phyloP scores from a whole-genome alignment of 1,284 basidiomycete genomes.

The Ceraceosorus guamensis region DNA sequence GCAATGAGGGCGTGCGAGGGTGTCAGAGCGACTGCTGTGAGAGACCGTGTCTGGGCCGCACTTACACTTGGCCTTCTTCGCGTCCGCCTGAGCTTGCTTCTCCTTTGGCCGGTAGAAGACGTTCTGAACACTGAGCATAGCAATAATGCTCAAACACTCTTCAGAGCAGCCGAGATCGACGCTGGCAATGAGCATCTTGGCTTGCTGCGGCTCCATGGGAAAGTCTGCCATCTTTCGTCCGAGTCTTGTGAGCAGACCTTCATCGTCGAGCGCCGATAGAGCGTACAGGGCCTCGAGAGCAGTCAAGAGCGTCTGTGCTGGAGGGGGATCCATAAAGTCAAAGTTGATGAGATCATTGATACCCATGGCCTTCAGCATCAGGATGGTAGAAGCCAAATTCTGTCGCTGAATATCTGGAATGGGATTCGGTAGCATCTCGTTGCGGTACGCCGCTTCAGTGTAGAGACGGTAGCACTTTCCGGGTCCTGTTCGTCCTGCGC shows the following conservation, averaged over 20 bases:
- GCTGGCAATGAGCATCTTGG: conserved; percentile 84
- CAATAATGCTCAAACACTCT: conserved; percentile 87
- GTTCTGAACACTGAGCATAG: conserved; percentile 92
- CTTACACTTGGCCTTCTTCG: conserved; percentile 82
- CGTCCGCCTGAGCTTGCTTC: conserved; percentile 96
- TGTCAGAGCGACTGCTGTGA: too few relatives aligned
- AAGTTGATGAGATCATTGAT: conserved; percentile 96
- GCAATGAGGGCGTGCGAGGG: conserved; percentile 66
- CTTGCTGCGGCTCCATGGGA: conserved; percentile 89
- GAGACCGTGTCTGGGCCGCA: too few relatives aligned
- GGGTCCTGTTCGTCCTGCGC: conserved; percentile 93
- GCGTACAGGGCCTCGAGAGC: conserved; percentile 91
- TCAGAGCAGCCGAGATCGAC: conserved; percentile 94
- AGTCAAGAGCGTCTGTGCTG: conserved; percentile 87
- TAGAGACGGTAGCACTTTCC: conserved; percentile 98
- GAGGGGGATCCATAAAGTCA: conserved; percentile 99
- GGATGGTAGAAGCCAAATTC: conserved; percentile 83
- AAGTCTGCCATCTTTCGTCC: conserved; percentile 99
- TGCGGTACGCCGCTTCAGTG: conserved; percentile 93
- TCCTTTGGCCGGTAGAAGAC: conserved; percentile 98
- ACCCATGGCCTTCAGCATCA: conserved; percentile 97
- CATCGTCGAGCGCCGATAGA: conserved; percentile 89
- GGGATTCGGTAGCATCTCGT: conserved; percentile 96
- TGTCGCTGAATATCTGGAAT: conserved; percentile 97
- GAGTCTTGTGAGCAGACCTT: conserved; percentile 83